Evolutionary conservation across 805 yeast genomes (phyloP).

Genomic region (Ogataea naganishii): DNA sequence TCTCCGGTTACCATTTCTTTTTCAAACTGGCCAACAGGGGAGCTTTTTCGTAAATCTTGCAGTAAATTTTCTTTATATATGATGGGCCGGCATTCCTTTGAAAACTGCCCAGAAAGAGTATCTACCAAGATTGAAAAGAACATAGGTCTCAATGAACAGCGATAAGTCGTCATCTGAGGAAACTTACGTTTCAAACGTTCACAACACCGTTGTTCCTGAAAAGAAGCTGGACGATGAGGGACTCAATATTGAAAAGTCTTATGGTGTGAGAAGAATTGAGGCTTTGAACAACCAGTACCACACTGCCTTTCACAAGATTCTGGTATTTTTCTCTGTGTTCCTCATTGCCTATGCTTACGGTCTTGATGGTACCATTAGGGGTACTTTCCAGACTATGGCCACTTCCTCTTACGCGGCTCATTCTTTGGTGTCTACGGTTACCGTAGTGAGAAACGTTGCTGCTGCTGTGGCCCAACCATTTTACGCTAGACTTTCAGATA

Average conservation of each 20-base stretch:
- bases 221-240: too few relatives aligned
- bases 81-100: too few relatives aligned
- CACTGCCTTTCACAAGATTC: constrained; percentile 24
- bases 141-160: too few relatives aligned
- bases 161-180: too few relatives aligned
- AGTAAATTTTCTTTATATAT: too few relatives aligned
- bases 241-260: constrained; percentile 26
- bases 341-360: constrained; percentile 51
- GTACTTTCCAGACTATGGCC: constrained; percentile 44
- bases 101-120: too few relatives aligned
- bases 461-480: constrained; percentile 62
- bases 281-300: constrained; percentile 42
- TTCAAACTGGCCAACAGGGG: too few relatives aligned
- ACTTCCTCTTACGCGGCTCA: constrained; percentile 44
- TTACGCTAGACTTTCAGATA: constrained; percentile 55
- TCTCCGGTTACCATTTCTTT: too few relatives aligned
- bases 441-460: constrained; percentile 48
- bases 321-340: constrained; percentile 41
- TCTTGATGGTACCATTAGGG: constrained; percentile 43
- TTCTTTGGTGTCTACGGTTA: constrained; percentile 49
- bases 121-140: too few relatives aligned
- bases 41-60: too few relatives aligned
- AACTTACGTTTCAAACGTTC: too few relatives aligned
- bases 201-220: too few relatives aligned
- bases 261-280: constrained; percentile 52